Evolutionary conservation across 805 yeast species (phyloP).

Genomic region (Hanseniaspora clermontiae): DNA sequence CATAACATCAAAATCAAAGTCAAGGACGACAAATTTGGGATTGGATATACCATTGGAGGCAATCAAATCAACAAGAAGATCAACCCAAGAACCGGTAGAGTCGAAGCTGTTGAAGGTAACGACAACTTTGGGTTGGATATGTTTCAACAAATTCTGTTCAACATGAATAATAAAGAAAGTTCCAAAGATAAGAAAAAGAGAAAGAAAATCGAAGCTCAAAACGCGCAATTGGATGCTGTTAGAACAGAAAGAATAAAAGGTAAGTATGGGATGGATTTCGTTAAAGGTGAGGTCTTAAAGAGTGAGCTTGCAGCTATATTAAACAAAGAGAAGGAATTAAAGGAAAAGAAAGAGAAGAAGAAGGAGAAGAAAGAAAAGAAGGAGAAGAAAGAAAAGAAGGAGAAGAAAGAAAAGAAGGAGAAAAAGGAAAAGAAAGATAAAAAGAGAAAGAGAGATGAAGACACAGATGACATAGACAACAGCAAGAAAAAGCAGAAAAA

Average conservation of each 20-base stretch:
- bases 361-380: conserved; percentile 25
- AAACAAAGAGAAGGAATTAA: conserved; percentile 18
- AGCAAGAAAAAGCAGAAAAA: conserved; percentile 24
- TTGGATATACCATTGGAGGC: conserved; percentile 37
- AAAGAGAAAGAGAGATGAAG: conserved; percentile 22
- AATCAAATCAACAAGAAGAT: conserved; percentile 48
- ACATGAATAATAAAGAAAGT: conserved; percentile 69
- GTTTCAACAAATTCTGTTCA: conserved; percentile 79
- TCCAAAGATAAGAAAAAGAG: conserved; percentile 11
- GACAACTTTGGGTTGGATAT: conserved; percentile 82
- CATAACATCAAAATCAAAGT: conserved; percentile 58
- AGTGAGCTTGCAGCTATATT: conserved; percentile 33
- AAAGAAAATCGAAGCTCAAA: conserved; percentile 34
- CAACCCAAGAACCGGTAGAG: conserved; percentile 13
- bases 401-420: conserved; percentile 24
- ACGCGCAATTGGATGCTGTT: conserved; percentile 53
- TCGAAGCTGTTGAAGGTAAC: conserved; percentile 29
- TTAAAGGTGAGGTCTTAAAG: conserved; percentile 67
- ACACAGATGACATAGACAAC: conserved; percentile 20
- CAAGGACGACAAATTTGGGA: conserved; percentile 72
- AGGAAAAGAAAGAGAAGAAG: conserved; percentile 18
- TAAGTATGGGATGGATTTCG: conserved; percentile 77
- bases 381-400: conserved; percentile 21
- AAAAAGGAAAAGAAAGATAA: conserved; percentile 21
- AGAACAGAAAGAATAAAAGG: conserved; percentile 62